Evolutionary conservation across 108 stramenopile genomes (phyloP), one percentile per base, ranked within the genome.

Genomic region (Stephanodiscus minutulus): DNA sequence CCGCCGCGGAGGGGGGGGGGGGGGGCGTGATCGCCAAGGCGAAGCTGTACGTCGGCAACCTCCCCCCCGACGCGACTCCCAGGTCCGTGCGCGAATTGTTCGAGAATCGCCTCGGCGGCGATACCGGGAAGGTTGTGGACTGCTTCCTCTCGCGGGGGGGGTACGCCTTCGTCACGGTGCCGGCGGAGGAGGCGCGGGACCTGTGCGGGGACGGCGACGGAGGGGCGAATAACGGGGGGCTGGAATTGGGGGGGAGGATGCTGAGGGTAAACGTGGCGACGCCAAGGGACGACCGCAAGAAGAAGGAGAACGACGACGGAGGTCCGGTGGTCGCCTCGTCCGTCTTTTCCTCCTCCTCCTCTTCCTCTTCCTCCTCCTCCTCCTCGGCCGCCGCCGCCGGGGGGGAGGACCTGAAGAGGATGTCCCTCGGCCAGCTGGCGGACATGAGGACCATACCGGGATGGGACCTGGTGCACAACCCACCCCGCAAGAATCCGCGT

Each of bases 381-480:
- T 33, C 57, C 20, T 28, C 63, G 41, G 12, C 46, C 49, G 41
- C 61, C 43, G 62, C 60, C 65, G 36, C 9, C 50, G 50, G 52
- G 15, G 33, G 3, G n/a, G 24, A n/a, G 48, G 36, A 75, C 44
- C 24, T 88, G 54, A 58, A 68, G n/a, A 55, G 61, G 18, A 90
- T 94, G 88, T 79, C 86, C 66, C 87, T 88, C 61, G 85, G 83
- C 55, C 83, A 94, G 71, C 79, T 94, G 18, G 68, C 77, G 35
- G 84, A 94, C 49, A 73, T 81, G 28, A 77, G 75, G 36, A 82
- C 86, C 52, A 90, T 94, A 67, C 88, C 93, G 5, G 91, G 91
- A 17, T 94, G 89, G 88, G 41, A 68, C 31, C 74, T 91, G 52
- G 82, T 91, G 37, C 90, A 91, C 61, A 82, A 85, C 28, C 93